A percentile compares a stretch with the other conserved stretches of the same genome.
Evolutionary conservation across 495 filamentous ascomycete species (phyloP).

Genomic region (Hyaloscypha finlandica): DNA sequence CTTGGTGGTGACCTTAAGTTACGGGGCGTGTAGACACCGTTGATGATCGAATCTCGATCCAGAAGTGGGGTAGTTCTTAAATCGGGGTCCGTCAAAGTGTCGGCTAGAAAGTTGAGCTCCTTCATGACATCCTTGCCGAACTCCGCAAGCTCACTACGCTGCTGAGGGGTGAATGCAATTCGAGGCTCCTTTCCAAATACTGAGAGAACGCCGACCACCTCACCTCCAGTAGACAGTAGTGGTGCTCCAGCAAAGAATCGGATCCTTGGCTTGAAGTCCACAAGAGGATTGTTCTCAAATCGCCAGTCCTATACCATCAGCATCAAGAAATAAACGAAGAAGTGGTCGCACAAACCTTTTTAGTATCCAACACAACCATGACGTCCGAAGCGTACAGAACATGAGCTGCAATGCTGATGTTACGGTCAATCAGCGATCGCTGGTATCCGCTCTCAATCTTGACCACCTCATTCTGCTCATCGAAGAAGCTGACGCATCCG

Average conservation of each 20-base stretch:
- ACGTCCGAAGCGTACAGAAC: constrained; percentile 38
- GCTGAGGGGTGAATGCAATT: constrained; percentile 29
- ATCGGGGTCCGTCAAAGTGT: constrained; percentile 10
- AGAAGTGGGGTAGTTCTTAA: constrained; percentile 6
- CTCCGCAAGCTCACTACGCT: constrained; percentile 25
- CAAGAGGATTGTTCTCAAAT: constrained; percentile 38
- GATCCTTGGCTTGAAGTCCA: constrained; percentile 34
- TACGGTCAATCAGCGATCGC: constrained; percentile 27
- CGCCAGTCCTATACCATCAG: constrained; percentile 42
- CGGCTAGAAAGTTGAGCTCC: constrained; percentile 12
- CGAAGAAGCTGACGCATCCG: constrained; percentile 42
- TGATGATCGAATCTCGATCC: constrained; percentile 8
- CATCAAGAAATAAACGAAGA: background rate
- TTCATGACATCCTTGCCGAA: constrained; percentile 13
- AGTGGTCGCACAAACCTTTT: constrained; percentile 32
- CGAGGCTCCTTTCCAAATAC: constrained; percentile 38
- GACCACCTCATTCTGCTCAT: constrained; percentile 36
- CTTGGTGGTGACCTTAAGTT: background rate
- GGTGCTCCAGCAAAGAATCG: constrained; percentile 47
- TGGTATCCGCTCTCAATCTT: constrained; percentile 38
- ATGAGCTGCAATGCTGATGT: constrained; percentile 42
- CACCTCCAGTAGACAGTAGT: constrained; percentile 36
- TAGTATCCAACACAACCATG: constrained; percentile 41
- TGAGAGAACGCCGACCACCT: constrained; percentile 41
- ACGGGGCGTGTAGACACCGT: background rate